Evolutionary conservation across 1,139 yeast species (phyloP), one percentile per base, ranked within the genome.

Genomic region (Torulaspora globosa): DNA sequence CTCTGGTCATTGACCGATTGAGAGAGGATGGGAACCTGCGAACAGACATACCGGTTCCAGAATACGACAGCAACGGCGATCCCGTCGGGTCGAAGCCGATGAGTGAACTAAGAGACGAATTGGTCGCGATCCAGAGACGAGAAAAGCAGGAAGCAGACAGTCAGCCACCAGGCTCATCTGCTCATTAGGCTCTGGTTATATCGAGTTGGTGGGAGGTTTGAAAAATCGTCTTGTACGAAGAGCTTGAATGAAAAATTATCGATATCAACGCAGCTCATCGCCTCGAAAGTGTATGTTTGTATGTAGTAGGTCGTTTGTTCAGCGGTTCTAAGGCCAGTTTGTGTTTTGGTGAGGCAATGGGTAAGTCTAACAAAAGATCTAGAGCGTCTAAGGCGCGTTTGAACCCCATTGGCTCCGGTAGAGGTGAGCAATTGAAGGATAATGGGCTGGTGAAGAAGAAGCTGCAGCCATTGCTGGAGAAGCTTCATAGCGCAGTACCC

Each of bases 281-380:
- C 5, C 12, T 26, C 12, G 29, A 26, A 26, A n/a, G 29, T 26
- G 29, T 11, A 10, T 8, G n/a, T 3, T 19, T 31, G 31, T n/a
- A 12, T 24, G 12, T 23, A 19, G 23, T 10, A 6, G 28, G 23
- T 11, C 21, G 18, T 23, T 29, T 12, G 11, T 18, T 27, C 33
- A 18, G 29, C 29, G 21, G 21, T 21, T 29, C n/a, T 15, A 7
- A 27, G 40, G 39, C 27, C 39, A 36, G 24, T 42, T 26, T 38
- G 36, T 36, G 35, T n/a, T 18, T 34, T 34, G 18, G n/a, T 34
- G 29, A 37, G 26, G 32, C 16, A 41, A 85, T 84, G 95, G 94
- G 86, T 47, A 85, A 84, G 67, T 76, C 84, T 40, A 84, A 82
- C 72, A 81, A 79, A 65, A 80, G 79, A 59, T 80, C 83, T 44